These are phyloP conservation scores for Tremellales sp. DNA, from an alignment of 1,284 basidiomycete genomes.

Conservation along the genomic window DNA sequence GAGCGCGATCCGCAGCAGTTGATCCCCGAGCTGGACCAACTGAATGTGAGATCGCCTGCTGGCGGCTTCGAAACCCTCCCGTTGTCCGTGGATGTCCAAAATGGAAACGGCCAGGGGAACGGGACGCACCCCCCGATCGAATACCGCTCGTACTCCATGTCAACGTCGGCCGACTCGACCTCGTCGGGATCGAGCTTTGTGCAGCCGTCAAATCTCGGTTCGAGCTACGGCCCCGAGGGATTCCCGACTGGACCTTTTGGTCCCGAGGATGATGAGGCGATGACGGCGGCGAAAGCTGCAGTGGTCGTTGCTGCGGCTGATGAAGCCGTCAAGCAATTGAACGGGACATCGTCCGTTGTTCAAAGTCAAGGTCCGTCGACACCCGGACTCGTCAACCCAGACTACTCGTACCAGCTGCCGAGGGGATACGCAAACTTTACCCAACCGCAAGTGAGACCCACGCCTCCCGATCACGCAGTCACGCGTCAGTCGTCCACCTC, in stretches of 20 bases:
- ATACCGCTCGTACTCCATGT: conserved; percentile 18
- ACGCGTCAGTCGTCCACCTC: conserved; percentile 32
- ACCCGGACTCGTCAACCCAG: conserved; percentile 10
- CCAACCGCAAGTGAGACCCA: conserved; percentile 1
- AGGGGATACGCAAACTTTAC: conserved; percentile 14
- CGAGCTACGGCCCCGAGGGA: conserved; percentile 43
- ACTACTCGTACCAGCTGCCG: conserved; percentile 18
- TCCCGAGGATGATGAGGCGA: not conserved
- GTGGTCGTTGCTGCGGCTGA: conserved; percentile 37
- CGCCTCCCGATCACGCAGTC: conserved; percentile 7
- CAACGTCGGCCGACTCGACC: conserved; percentile 37
- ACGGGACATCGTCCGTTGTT: conserved; percentile 38
- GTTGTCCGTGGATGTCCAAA: not conserved
- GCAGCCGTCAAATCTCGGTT: conserved; percentile 31
- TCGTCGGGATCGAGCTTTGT: conserved; percentile 19
- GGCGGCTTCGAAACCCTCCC: not conserved
- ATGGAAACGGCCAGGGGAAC: not conserved
- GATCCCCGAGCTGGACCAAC: conserved; percentile 19
- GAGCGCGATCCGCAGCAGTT: conserved; percentile 11
- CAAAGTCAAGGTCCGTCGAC: conserved; percentile 22
- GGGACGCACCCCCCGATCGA: conserved; percentile 1
- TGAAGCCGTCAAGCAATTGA: conserved; percentile 41
- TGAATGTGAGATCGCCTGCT: conserved; percentile 21
- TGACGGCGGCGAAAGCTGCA: conserved; percentile 17
- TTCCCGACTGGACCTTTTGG: conserved; percentile 24